A percentile compares a stretch with the other conserved stretches of the same genome.
These are phyloP conservation scores for Lycium ferocissimum DNA, from an alignment of 257 asterid genomes.

Conservation along the genomic window DNA sequence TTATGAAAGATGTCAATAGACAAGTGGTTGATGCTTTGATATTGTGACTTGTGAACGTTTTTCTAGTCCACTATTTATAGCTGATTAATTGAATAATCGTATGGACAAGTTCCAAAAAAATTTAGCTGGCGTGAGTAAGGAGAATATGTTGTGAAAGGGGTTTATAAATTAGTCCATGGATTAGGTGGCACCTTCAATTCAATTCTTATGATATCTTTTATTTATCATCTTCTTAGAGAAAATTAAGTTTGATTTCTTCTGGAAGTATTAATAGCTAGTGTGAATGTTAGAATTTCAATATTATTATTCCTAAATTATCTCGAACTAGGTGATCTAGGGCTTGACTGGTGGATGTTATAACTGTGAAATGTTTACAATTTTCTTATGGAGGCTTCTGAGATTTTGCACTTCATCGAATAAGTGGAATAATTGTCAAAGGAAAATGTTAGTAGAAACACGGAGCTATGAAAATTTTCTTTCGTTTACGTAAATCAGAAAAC, in stretches of 20 bases:
- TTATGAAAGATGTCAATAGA: not conserved
- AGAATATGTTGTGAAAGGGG: constrained; percentile 22
- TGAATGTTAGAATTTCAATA: not conserved
- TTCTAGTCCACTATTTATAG: constrained; percentile 25
- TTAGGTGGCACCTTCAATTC: not conserved
- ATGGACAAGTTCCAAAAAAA: not conserved
- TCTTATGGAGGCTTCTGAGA: not conserved
- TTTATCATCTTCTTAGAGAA: not conserved
- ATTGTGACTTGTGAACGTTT: not conserved
- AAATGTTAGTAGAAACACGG: not conserved
- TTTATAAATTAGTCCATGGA: not conserved
- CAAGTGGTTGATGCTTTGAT: not conserved
- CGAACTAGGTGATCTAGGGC: not conserved
- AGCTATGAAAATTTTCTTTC: not conserved
- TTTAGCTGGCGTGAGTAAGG: not conserved
- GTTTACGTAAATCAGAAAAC: not conserved
- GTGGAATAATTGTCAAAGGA: too few relatives aligned
- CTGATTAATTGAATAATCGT: not conserved
- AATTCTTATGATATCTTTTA: not conserved
- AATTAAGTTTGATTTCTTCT: not conserved
- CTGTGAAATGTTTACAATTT: not conserved
- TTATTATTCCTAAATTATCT: not conserved
- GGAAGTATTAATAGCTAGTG: not conserved
- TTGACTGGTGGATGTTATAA: not conserved
- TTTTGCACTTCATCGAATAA: too few relatives aligned